phyloP scores from a whole-genome alignment of 2,329 filamentous ascomycete genomes.

The Nemania diffusa region DNA sequence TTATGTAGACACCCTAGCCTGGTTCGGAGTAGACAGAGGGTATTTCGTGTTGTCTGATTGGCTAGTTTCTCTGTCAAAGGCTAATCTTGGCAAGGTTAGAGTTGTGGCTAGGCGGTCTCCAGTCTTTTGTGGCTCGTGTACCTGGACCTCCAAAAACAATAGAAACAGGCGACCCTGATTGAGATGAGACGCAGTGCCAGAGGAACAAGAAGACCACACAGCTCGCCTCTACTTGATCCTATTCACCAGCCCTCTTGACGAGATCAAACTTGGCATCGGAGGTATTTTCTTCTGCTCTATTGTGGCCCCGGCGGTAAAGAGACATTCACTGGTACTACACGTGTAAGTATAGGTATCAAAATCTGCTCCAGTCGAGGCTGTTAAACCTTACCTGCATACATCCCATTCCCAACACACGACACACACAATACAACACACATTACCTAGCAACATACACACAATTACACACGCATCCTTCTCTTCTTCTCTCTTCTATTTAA shows the following conservation, averaged over 20 bases:
- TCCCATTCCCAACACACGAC: constrained; percentile 22
- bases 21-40: constrained; percentile 37
- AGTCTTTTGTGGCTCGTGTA: constrained; percentile 40
- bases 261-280: neutral
- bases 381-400: constrained; percentile 44
- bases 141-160: constrained; percentile 47
- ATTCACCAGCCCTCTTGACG: constrained; percentile 14
- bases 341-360: constrained; percentile 30
- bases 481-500: constrained; percentile 3
- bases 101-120: constrained; percentile 20
- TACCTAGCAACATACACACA: neutral
- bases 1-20: constrained; percentile 36
- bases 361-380: constrained; percentile 36
- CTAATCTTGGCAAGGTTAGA: constrained; percentile 33
- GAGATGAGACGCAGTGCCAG: constrained; percentile 39
- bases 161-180: constrained; percentile 41
- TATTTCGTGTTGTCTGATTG: constrained; percentile 42
- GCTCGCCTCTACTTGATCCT: constrained; percentile 10
- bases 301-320: neutral
- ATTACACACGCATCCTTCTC: neutral
- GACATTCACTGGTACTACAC: neutral
- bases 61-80: constrained; percentile 38
- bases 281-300: neutral
- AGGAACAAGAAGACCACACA: constrained; percentile 35
- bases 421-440: constrained; percentile 4